phyloP scores from a whole-genome alignment of 2,329 filamentous ascomycete genomes.

The Bipolaris bicolor region DNA sequence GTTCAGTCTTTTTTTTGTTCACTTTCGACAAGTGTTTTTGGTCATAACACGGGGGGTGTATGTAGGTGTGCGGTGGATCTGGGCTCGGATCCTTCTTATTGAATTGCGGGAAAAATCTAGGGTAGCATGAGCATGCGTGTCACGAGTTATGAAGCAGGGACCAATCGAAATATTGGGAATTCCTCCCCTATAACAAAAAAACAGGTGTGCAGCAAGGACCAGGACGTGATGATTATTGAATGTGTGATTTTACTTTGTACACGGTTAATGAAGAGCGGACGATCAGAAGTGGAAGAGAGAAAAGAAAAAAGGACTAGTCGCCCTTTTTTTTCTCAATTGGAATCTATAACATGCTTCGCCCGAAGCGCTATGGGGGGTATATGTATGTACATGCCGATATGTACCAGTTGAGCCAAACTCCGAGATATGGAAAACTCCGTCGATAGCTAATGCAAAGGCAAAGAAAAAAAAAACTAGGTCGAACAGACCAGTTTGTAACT shows the following conservation, averaged over 20 bases:
- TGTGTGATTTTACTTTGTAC: too few relatives aligned
- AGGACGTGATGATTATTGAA: too few relatives aligned
- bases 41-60: not conserved
- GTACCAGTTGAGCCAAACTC: not conserved
- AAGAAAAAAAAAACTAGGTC: too few relatives aligned
- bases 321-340: too few relatives aligned
- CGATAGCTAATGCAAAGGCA: too few relatives aligned
- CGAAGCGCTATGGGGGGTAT: not conserved
- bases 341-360: not conserved
- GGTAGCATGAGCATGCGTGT: conserved; percentile 38
- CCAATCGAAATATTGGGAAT: conserved; percentile 42
- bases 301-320: too few relatives aligned
- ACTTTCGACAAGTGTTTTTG: not conserved
- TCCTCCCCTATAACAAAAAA: conserved; percentile 40
- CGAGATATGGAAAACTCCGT: too few relatives aligned
- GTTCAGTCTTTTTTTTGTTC: not conserved
- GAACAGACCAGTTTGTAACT: too few relatives aligned
- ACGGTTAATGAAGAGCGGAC: too few relatives aligned
- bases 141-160: conserved; percentile 45
- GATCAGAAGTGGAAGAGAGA: too few relatives aligned
- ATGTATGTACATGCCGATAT: not conserved
- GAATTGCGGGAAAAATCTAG: conserved; percentile 33
- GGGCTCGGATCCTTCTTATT: conserved; percentile 4
- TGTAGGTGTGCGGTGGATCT: too few relatives aligned
- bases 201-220: too few relatives aligned